phyloP scores from a whole-genome alignment of 208 protist species.

The Leishmania lainsoni region DNA sequence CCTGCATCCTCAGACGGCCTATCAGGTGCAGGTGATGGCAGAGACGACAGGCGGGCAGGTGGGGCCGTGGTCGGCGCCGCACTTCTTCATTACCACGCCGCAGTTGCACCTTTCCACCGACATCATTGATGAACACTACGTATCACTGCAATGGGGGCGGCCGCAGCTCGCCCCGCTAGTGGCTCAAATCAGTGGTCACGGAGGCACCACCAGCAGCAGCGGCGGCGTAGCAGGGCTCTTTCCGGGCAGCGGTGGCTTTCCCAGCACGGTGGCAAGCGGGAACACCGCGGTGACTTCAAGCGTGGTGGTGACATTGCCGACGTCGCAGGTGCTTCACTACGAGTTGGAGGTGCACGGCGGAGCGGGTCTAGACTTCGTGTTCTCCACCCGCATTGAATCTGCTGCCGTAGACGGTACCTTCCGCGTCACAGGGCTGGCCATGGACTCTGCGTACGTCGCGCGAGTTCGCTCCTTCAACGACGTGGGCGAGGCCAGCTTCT shows the following conservation, averaged over 20 bases:
- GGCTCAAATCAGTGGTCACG: constrained; percentile 16
- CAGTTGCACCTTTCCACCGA: constrained; percentile 50
- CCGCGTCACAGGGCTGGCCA: constrained; percentile 48
- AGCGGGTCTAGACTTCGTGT: constrained; percentile 29
- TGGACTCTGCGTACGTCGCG: constrained; percentile 68
- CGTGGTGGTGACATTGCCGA: constrained; percentile 30
- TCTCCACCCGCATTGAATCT: constrained; percentile 30
- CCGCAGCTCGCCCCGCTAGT: constrained; percentile 21
- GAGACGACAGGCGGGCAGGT: constrained; percentile 79
- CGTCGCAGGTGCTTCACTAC: constrained; percentile 49
- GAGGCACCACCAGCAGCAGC: not conserved
- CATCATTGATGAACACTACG: constrained; percentile 76
- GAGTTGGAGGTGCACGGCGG: constrained; percentile 59
- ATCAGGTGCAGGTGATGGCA: constrained; percentile 80
- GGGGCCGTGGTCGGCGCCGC: constrained; percentile 75
- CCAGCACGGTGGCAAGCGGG: not conserved
- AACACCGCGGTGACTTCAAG: not conserved
- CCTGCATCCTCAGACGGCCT: constrained; percentile 47
- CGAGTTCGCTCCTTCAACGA: constrained; percentile 69
- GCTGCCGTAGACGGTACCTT: constrained; percentile 22
- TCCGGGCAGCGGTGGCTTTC: constrained; percentile 3
- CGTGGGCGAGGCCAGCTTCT: constrained; percentile 53
- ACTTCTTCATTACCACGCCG: constrained; percentile 73
- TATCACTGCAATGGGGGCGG: constrained; percentile 68
- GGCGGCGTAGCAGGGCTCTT: not conserved